Evolutionary conservation across 805 yeast genomes (phyloP).

Genomic region (Kodamaea leandrae): DNA sequence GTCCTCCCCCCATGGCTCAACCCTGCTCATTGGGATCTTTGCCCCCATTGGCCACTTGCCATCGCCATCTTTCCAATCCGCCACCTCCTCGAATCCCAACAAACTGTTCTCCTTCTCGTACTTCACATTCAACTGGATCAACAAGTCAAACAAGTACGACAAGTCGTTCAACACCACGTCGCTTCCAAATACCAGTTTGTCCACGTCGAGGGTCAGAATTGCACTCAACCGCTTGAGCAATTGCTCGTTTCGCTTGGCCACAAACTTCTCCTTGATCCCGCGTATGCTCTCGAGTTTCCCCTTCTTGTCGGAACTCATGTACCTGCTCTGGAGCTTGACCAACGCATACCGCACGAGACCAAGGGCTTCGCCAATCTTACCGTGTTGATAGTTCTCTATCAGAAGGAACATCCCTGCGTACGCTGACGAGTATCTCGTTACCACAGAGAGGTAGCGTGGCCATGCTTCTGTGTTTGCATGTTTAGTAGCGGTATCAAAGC

Average conservation of each 20-base stretch:
- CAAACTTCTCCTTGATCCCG: slow-evolving; percentile 25
- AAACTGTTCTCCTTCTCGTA: slow-evolving; percentile 43
- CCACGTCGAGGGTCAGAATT: slow-evolving; percentile 32
- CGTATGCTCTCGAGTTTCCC: slow-evolving; percentile 10
- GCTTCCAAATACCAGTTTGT: slow-evolving; percentile 35
- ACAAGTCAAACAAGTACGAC: slow-evolving; percentile 38
- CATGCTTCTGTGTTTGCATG: slow-evolving; percentile 18
- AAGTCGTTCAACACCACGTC: slow-evolving; percentile 38
- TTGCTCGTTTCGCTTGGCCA: slow-evolving; percentile 30
- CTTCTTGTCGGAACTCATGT: slow-evolving; percentile 4
- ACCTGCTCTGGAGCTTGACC: slow-evolving; percentile 35
- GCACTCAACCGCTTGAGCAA: slow-evolving; percentile 32
- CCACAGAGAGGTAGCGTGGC: slow-evolving; percentile 29
- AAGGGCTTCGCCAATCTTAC: slow-evolving; percentile 44
- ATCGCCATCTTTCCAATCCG: slow-evolving; percentile 36
- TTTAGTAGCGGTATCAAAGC: background rate
- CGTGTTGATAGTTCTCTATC: slow-evolving; percentile 44
- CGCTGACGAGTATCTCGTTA: slow-evolving; percentile 37
- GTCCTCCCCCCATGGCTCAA: slow-evolving; percentile 18
- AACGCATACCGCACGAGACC: slow-evolving; percentile 42
- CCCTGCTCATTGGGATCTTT: slow-evolving; percentile 31
- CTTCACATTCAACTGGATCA: slow-evolving; percentile 38
- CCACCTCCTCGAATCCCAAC: slow-evolving; percentile 35
- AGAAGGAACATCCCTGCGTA: slow-evolving; percentile 46
- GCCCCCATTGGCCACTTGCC: slow-evolving; percentile 45